Base-by-base conservation (phyloP, 768 basidiomycete genomes). In the Lactarius evosmus region DNA sequence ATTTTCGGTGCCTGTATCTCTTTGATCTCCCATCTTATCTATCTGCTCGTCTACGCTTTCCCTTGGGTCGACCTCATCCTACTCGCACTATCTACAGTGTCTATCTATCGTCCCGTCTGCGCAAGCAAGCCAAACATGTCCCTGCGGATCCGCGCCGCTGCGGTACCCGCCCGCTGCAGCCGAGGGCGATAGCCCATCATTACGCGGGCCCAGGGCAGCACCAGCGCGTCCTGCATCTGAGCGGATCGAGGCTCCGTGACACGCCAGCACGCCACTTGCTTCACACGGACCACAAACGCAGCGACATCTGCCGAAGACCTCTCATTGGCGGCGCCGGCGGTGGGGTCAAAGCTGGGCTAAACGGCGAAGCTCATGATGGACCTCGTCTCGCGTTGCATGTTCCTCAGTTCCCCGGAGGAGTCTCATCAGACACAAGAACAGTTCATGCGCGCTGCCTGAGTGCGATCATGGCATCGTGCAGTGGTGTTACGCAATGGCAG, bases 381-480 rank as follows among this genome's bases (percentile, higher is more conserved):
- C 22, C 1, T 8, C 36, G 56, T 62, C 33, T 56, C 53, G 33
- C 7, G 4, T 30, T 61, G 54, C 61, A 61, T 61, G 14, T 25
- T 27, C 30, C 0, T 8, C 34, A 62, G 34, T 4, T 9, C 16
- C 1, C 49, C 30, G 3, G 29, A 62, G 55, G 44, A 49, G 33
- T 2, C 30, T 33, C 32, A 62, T 19, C 11, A 62, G 16, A 54
- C 56, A 6, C 12, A 29, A 56, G 2, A 38, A 40, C 27, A 62
- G 16, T 22, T 62, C 53, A 17, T 60, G 34, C 27, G 40, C 46
- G 36, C 54, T 30, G 29, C 25, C 46, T 22, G 40, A 65, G 44
- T 27, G 32, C 59, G 30, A 62, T 54, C 11, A 44, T 61, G 11
- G 64, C 64, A 33, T 65, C 64, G 38, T 56, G 44, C 17, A 65